Base-by-base conservation (phyloP, 2,329 filamentous ascomycete genomes). In the Fusarium dimerum region DNA sequence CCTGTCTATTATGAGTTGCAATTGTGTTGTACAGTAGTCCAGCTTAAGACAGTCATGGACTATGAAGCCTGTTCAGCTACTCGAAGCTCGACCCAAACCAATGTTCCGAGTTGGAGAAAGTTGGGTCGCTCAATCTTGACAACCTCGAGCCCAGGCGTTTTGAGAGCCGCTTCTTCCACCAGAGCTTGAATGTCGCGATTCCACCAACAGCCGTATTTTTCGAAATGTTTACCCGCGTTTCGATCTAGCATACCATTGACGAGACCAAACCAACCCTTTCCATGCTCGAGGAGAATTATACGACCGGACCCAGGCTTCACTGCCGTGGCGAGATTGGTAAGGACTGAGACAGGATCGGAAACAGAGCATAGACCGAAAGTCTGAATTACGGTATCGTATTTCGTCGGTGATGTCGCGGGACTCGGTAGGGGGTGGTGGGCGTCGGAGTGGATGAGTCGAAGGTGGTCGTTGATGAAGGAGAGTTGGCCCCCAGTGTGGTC, bases 321-420 rank as follows among this genome's bases (percentile, higher is more conserved):
- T 15, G 69, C 71, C 9, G 72, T 66, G 1, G 82, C 82, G 63
- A 87, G 73, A 65, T 81, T 80, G 47, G 71, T 66, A 17, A 87
- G 67, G 17, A 87, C 73, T 29, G 66, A 67, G 10, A 78, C 74
- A 1, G 84, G 84, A 62, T 85, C 78, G 5, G 74, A 73, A 3
- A 86, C 83, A 61, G 80, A 84, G 70, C 84, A 87, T 26, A 87
- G 76, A 5, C 83, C 84, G 69, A 87, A 87, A 0, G 83, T 85
- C 64, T 87, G 83, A 30, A 87, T 65, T 38, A 87, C 71, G 2
- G 83, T 86, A 69, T 87, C 84, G 70, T 86, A 87, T 56, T 76
- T 76, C 6, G 66, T 64, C 54, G 71, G 41, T 64, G 73, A n/a
- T 64, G 73, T 29, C 47, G 61, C 40, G 10, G 50, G 46, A 10